Conservation (phyloP, 2,329 filamentous ascomycete species). For the Pseudogymnoascus sp. region DNA sequence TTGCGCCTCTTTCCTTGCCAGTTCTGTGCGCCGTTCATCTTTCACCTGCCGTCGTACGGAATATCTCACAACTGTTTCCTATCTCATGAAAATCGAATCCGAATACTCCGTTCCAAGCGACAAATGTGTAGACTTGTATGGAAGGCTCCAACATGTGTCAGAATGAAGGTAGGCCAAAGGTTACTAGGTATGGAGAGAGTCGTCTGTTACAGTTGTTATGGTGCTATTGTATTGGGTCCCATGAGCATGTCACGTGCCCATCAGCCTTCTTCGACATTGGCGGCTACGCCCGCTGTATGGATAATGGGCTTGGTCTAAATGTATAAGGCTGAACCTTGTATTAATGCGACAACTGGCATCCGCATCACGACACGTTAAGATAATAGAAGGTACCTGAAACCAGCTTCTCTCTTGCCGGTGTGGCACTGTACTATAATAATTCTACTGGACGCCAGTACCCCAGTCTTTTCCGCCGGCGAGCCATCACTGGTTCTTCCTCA, state of each 20-base stretch:
- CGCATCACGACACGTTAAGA: constrained; percentile 1
- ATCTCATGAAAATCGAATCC: neutral
- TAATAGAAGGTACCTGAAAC: neutral
- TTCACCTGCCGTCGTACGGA: neutral
- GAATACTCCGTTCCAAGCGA: neutral
- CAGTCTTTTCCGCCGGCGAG: neutral
- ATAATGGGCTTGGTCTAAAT: neutral
- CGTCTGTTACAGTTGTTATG: neutral
- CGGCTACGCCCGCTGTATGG: neutral
- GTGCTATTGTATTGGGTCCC: neutral
- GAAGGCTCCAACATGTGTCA: neutral
- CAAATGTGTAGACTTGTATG: neutral
- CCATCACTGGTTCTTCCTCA: neutral
- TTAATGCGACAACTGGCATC: neutral
- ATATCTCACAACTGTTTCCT: neutral
- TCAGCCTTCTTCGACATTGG: neutral
- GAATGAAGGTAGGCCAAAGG: neutral
- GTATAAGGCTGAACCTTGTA: constrained; percentile 6
- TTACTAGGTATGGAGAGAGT: neutral
- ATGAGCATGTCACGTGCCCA: neutral
- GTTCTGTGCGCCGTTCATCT: neutral
- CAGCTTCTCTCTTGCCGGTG: neutral
- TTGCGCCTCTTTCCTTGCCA: neutral
- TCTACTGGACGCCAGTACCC: neutral
- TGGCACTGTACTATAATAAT: neutral